Evolutionary conservation across 129 eudicot species (phyloP).

Genomic region (Calendula officinalis): DNA sequence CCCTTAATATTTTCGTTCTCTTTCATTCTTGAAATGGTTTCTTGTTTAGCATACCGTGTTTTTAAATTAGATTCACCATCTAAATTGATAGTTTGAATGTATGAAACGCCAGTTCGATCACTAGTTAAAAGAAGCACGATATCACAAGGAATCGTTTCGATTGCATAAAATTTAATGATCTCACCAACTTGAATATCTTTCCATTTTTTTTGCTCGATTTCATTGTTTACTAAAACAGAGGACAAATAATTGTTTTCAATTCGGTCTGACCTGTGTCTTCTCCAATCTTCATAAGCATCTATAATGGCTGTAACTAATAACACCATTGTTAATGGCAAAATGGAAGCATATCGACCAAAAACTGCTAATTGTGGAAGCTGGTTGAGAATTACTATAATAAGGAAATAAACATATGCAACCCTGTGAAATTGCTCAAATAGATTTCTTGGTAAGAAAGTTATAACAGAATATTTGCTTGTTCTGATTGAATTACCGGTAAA

Average conservation of each 20-base stretch:
- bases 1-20: conserved; percentile 54
- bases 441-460: conserved; percentile 84
- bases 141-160: conserved; percentile 85
- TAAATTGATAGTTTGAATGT: conserved; percentile 83
- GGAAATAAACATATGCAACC: conserved; percentile 86
- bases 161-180: conserved; percentile 65
- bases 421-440: conserved; percentile 93
- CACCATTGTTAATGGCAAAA: conserved; percentile 76
- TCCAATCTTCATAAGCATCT: conserved; percentile 93
- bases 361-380: conserved; percentile 96
- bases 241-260: conserved; percentile 74
- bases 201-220: conserved; percentile 55
- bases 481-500: conserved; percentile 74
- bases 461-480: conserved; percentile 71
- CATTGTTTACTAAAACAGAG: conserved; percentile 44
- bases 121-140: conserved; percentile 83
- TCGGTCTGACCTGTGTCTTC: conserved; percentile 70
- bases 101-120: conserved; percentile 92
- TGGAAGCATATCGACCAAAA: conserved; percentile 79
- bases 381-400: conserved; percentile 74
- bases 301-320: conserved; percentile 78
- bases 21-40: conserved; percentile 48
- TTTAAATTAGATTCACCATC: conserved; percentile 91
- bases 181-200: conserved; percentile 84
- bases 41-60: conserved; percentile 94